Conservation (phyloP, 371 early-diverging fungal genomes). For the Apophysomyces elegans region DNA sequence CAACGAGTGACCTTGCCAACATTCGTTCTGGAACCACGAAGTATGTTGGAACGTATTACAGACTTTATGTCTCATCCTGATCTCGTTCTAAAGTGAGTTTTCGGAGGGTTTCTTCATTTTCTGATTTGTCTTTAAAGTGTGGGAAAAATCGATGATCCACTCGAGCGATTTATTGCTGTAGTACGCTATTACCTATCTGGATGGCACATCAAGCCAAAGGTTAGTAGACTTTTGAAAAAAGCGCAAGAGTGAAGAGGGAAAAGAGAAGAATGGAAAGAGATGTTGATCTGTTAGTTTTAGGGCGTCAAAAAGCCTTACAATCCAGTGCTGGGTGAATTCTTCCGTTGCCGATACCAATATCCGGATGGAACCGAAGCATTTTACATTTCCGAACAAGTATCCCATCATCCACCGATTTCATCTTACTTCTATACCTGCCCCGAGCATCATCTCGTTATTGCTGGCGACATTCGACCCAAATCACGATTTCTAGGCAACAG, state of each 20-base stretch:
- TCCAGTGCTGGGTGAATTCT: constrained; percentile 92
- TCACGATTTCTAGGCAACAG: constrained; percentile 93
- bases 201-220: constrained; percentile 96
- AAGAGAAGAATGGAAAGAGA: too few species aligned
- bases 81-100: constrained; percentile 73
- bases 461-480: constrained; percentile 89
- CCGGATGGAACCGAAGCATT: constrained; percentile 72
- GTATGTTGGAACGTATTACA: constrained; percentile 91
- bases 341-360: constrained; percentile 78
- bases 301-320: constrained; percentile 97
- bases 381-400: constrained; percentile 90
- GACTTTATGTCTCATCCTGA: constrained; percentile 95
- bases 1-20: constrained; percentile 90
- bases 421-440: constrained; percentile 85
- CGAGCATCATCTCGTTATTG: constrained; percentile 75
- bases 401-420: constrained; percentile 94
- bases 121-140: constrained; percentile 47
- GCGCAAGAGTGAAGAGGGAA: too few species aligned
- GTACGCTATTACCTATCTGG: constrained; percentile 93
- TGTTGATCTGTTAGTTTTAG: constrained; percentile 35
- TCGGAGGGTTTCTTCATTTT: neutral
- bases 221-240: constrained; percentile 25
- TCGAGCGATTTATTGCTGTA: constrained; percentile 86
- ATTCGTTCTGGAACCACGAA: constrained; percentile 94
- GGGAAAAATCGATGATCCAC: constrained; percentile 72